phyloP scores from a whole-genome alignment of 305 asterid species.

The Fraxinus platypoda region DNA sequence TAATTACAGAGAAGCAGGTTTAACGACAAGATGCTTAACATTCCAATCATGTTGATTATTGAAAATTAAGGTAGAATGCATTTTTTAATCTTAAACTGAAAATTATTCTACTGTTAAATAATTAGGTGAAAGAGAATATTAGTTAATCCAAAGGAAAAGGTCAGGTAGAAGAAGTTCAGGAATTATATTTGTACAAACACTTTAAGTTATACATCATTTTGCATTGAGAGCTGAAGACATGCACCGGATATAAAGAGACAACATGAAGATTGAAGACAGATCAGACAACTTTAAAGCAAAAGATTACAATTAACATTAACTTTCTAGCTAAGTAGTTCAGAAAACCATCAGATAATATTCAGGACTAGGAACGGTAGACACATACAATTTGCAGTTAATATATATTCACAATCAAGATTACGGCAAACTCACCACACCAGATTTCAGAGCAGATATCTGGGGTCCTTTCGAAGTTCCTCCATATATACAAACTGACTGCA shows the following conservation, averaged over 20 bases:
- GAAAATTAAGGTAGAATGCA: neutral
- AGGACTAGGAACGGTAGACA: neutral
- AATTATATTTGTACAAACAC: neutral
- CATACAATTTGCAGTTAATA: neutral
- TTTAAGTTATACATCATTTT: neutral
- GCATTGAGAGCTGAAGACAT: neutral
- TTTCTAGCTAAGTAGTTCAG: neutral
- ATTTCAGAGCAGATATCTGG: slow-evolving; percentile 78
- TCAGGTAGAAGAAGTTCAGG: neutral
- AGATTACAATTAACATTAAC: neutral
- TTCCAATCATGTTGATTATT: neutral
- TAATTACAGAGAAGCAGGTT: neutral
- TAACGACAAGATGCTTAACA: neutral
- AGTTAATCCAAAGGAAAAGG: neutral
- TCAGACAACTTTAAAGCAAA: neutral
- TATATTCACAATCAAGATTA: slow-evolving; percentile 11
- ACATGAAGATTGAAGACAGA: neutral
- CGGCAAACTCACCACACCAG: slow-evolving; percentile 78
- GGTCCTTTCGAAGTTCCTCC: slow-evolving; percentile 94
- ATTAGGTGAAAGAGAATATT: neutral
- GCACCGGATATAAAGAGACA: neutral
- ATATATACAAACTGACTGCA: slow-evolving; percentile 74
- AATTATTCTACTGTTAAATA: neutral
- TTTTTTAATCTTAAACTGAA: neutral
- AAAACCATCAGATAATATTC: neutral